phyloP scores from a whole-genome alignment of 2,329 filamentous ascomycete species.

The Lachnellula subtilissima region DNA sequence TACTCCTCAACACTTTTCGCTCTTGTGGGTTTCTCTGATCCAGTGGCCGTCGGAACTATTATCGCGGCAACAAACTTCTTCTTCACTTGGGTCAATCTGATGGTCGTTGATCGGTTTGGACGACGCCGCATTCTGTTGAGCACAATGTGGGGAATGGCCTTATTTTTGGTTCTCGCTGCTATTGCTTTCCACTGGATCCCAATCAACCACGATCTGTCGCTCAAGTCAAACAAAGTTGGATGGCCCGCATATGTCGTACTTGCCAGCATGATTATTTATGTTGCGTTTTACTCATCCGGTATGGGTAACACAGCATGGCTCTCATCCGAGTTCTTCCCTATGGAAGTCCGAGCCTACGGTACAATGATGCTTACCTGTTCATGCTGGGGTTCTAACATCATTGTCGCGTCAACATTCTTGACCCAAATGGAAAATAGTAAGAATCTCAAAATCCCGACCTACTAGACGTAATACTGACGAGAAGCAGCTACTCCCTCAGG shows the following conservation, averaged over 20 bases:
- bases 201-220: slow-evolving; percentile 37
- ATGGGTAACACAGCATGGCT: slow-evolving; percentile 37
- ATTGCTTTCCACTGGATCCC: slow-evolving; percentile 49
- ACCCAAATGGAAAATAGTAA: slow-evolving; percentile 45
- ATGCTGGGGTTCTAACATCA: slow-evolving; percentile 49
- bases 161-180: slow-evolving; percentile 48
- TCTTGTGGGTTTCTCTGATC: slow-evolving; percentile 46
- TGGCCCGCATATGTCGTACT: slow-evolving; percentile 52
- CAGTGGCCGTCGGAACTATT: slow-evolving; percentile 42
- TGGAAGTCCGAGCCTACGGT: slow-evolving; percentile 56
- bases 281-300: slow-evolving; percentile 39
- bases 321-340: slow-evolving; percentile 58
- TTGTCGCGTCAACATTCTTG: slow-evolving; percentile 54
- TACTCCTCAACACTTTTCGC: slow-evolving; percentile 40
- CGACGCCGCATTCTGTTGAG: slow-evolving; percentile 42
- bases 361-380: slow-evolving; percentile 58
- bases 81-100: slow-evolving; percentile 44
- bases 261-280: slow-evolving; percentile 59
- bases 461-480: too few relatives aligned
- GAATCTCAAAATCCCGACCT: too few relatives aligned
- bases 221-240: slow-evolving; percentile 32
- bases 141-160: slow-evolving; percentile 41
- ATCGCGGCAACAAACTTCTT: slow-evolving; percentile 45
- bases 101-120: slow-evolving; percentile 44
- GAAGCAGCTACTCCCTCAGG: slow-evolving; percentile 38